Base-by-base conservation (phyloP, 2,329 filamentous ascomycete genomes). In the Camillea tinctor region DNA sequence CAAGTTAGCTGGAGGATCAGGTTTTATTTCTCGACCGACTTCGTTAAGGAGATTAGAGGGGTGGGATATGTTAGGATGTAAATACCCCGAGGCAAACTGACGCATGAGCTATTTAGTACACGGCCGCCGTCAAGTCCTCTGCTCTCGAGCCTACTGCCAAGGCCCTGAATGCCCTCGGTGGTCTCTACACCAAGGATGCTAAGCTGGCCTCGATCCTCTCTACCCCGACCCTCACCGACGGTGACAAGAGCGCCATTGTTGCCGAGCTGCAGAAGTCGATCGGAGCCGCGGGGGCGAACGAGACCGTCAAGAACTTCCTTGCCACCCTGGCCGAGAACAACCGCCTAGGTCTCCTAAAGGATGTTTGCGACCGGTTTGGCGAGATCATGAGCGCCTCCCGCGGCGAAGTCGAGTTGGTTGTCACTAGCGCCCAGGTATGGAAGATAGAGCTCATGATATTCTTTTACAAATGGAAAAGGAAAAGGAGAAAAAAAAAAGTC, bases 251-350 rank as follows among this genome's bases (percentile, higher is more conserved):
- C 71, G 83, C 89, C 78, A 92, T 99, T 74, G 80, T 98, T 64
- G 81, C 85, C 72, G 94, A 98, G 85, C 87, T 99, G 70, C 84
- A 90, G 79, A 97, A 97, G 87, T 85, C 88, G 74, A 82, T 90
- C 66, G 90, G 89, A 70, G 79, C 80, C 68, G 76, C 80, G 66
- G 77, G 80, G 70, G 84, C 88, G 77, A 92, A 91, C 75, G 87
- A 91, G 75, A 92, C 93, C 65, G 82, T 98, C 78, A 93, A 95
- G 88, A 96, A 97, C 86, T 93, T 99, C 84, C 86, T 99, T 71
- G 75, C 82, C 60, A 91, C 94, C 60, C 86, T 99, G 60, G 94
- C 95, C 68, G 92, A 95, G 82, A 96, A 99, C 88, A 99, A 99
- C 88, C 88, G 95, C 69, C 84, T 99, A 69, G 88, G 88, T 66